Conservation (phyloP, 139 green algal genomes). For the Mesotaenium endlicherianum region DNA sequence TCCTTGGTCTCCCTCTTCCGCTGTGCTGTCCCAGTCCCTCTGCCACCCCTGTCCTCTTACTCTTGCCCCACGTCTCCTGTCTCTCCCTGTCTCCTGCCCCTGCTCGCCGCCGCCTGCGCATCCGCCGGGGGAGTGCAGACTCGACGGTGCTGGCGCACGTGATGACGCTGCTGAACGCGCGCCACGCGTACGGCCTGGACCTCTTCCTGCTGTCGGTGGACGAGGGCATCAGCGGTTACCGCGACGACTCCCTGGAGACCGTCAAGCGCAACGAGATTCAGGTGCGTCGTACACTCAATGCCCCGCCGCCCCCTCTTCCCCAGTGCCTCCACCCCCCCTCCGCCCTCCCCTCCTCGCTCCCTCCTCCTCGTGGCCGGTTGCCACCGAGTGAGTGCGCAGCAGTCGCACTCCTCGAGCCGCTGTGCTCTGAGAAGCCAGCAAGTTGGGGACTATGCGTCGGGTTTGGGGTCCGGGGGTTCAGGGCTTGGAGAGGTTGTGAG, state of each 20-base stretch:
- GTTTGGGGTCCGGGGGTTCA: too few relatives aligned
- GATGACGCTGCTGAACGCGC: slow-evolving; percentile 83
- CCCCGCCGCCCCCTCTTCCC: neutral
- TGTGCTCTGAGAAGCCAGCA: too few relatives aligned
- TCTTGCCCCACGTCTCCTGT: neutral
- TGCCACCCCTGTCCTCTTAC: neutral
- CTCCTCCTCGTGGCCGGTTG: too few relatives aligned
- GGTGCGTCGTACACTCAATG: neutral
- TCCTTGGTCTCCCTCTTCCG: neutral
- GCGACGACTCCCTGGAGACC: slow-evolving; percentile 93
- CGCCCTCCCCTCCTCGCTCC: too few relatives aligned
- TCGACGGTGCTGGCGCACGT: slow-evolving; percentile 95
- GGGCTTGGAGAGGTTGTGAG: too few relatives aligned
- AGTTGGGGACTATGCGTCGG: too few relatives aligned
- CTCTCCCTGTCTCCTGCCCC: neutral
- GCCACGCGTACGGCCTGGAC: slow-evolving; percentile 90
- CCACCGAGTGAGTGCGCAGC: too few relatives aligned
- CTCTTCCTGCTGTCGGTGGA: slow-evolving; percentile 96
- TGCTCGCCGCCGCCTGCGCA: slow-evolving; percentile 8
- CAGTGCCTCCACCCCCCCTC: too few relatives aligned
- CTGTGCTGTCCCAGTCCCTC: neutral
- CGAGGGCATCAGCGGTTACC: slow-evolving; percentile 93
- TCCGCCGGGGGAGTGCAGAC: slow-evolving; percentile 57
- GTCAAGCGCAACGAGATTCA: slow-evolving; percentile 88
- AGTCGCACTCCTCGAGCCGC: too few relatives aligned